Base-by-base conservation (phyloP, 73 alveolate genomes). In the Symbiodinium pilosum region DNA sequence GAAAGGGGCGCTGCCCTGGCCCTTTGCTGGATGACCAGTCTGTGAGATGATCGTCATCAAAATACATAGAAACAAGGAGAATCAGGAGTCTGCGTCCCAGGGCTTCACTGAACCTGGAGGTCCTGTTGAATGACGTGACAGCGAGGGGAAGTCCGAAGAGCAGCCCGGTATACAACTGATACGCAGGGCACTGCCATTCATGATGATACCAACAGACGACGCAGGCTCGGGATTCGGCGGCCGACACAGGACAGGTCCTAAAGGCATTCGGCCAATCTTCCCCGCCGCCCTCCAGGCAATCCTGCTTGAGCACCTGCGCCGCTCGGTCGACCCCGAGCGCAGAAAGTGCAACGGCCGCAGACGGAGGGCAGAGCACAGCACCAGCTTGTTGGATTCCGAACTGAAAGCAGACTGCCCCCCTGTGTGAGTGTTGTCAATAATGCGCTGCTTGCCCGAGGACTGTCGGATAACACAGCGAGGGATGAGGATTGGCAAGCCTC, bases 91-190 rank as follows among this genome's bases (percentile, higher is more conserved):
- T 59, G 68, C 91, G 42, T 5, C 34, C 28, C 59, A 20, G 2
- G 18, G 69, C 56, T 40, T 83, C 71, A 2, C 28, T 54, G 42
- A 83, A 41, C 34, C 91, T n/a, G 1, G 41, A 16, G 40, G 38
- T 40, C 28, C 91, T 2, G 41, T 83, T 83, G 42, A 83, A 83
- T 3, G 28, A 2, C 5, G 71, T 83, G 43, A 83, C 91, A 2
- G 91, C 91, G 44, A 84, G 42, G 2, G 92, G 92, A 41, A 84
- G 24, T 16, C 92, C 92, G 28, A 84, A 84, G 75, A 84, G 92
- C 44, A 84, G 69, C 9, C 21, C 21, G 12, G 34, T 7, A 43
- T 84, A 84, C n/a, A 84, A 28, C 43, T 84, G 92, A 24, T 16
- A 51, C 12, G 64, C 64, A 11, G 64, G 68, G 68, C 28, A 16